Evolutionary conservation across 1,284 basidiomycete species (phyloP).

Genomic region (Trichosporon ovoides): DNA sequence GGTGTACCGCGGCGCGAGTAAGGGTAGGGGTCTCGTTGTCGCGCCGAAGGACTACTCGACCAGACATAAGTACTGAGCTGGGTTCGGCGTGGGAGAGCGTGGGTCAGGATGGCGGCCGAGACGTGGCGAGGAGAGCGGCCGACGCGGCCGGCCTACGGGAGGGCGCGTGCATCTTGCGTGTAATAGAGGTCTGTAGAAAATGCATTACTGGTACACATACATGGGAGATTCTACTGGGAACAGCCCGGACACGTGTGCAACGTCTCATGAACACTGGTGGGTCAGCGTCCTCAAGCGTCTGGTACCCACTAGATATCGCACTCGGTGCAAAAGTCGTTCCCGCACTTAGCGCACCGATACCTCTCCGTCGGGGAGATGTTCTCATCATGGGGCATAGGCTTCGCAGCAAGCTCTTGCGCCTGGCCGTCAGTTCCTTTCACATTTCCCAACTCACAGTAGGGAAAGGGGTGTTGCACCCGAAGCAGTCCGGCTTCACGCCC

Average conservation of each 20-base stretch:
- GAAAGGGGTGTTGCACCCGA: conserved; percentile 68
- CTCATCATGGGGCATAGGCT: conserved; percentile 53
- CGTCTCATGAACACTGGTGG: conserved; percentile 57
- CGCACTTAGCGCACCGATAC: conserved; percentile 55
- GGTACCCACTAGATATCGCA: conserved; percentile 60
- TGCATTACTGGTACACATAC: neutral
- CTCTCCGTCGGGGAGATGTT: conserved; percentile 71
- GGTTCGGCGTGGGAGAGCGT: too few species aligned
- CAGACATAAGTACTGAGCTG: conserved; percentile 46
- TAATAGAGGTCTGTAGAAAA: neutral
- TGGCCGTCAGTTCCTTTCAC: conserved; percentile 10
- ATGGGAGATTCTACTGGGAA: conserved; percentile 22
- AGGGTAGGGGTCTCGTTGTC: conserved; percentile 95
- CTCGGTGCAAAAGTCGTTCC: conserved; percentile 60
- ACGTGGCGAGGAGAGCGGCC: too few species aligned
- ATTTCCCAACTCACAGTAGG: conserved; percentile 25
- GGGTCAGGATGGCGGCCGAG: too few species aligned
- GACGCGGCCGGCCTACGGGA: too few species aligned
- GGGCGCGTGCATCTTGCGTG: too few species aligned
- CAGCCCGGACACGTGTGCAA: conserved; percentile 64
- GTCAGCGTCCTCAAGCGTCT: neutral
- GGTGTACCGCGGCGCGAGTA: conserved; percentile 94
- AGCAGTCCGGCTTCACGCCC: conserved; percentile 53
- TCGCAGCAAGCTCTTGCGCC: conserved; percentile 23
- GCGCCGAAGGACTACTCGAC: conserved; percentile 60